Evolutionary conservation across 257 asterid species (phyloP).

Genomic region (Rauvolfia tetraphylla): DNA sequence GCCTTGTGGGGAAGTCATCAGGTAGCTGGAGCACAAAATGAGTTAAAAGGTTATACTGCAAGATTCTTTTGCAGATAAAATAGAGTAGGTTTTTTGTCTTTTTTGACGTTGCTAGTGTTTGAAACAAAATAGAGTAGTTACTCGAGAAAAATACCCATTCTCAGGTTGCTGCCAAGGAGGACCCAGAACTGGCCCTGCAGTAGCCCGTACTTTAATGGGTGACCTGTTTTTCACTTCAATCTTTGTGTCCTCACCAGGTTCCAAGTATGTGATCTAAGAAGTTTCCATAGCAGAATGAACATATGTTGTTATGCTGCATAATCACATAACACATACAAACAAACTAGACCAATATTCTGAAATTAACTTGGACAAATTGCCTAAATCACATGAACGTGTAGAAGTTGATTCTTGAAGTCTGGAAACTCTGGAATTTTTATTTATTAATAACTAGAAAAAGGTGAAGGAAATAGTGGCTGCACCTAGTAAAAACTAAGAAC

Average conservation of each 20-base stretch:
- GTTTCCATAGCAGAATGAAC: not conserved
- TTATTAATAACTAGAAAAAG: not conserved
- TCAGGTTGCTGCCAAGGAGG: slow-evolving; percentile 99
- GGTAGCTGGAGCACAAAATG: slow-evolving; percentile 48
- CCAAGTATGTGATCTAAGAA: slow-evolving; percentile 69
- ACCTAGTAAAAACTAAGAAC: not conserved
- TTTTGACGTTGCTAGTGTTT: too few relatives aligned
- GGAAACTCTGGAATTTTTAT: not conserved
- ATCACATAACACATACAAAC: not conserved
- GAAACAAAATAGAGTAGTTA: not conserved
- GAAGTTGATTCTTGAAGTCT: not conserved
- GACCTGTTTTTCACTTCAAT: slow-evolving; percentile 42
- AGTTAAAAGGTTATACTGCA: not conserved
- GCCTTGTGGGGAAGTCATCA: slow-evolving; percentile 59
- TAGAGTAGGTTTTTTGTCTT: too few relatives aligned
- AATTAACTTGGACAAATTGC: not conserved
- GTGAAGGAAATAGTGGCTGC: not conserved
- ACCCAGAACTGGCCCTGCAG: slow-evolving; percentile 92
- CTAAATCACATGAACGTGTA: not conserved
- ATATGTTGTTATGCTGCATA: not conserved
- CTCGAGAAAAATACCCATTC: slow-evolving; percentile 54
- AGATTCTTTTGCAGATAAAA: not conserved
- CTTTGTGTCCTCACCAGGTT: slow-evolving; percentile 61
- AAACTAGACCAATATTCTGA: not conserved
- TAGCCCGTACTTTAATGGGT: slow-evolving; percentile 59